Base-by-base conservation (phyloP, 148 eudicot genomes). In the Rhododendron ovatum region DNA sequence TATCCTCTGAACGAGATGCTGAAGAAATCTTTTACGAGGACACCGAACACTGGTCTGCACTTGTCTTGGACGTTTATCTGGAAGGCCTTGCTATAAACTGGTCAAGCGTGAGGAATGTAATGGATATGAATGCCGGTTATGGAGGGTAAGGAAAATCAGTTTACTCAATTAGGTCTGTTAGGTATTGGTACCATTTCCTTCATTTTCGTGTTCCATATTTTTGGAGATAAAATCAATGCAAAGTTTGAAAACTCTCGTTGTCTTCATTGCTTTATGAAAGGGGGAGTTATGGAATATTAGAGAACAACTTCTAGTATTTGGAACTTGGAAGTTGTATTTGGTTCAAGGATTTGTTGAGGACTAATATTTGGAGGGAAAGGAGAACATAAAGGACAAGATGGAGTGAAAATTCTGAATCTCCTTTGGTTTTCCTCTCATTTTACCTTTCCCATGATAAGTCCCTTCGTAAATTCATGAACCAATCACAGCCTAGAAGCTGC, bases 121-220 rank as follows among this genome's bases (percentile, higher is more conserved):
- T 97, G 99, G 99, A 97, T 88, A 95, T 95, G 98, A 97, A 93
- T 87, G 95, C 99, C 83, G 91, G 93, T 89, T 92, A 92, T 88
- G 99, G 99, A 91, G 98, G 99, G 99, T 97, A 87, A 92, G 92
- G 75, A 43, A 51, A 9, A 73, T 82, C 47, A 41, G 65, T 33
- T 30, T 17, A 30, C n/a, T 57, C 76, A 30, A 71, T 71, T 71
- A 30, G 20, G 76, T 71, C 41, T 71, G 76, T 71, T 28, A 10
- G 74, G 74, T 26, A 69, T 3, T 69, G 75, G 35, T 28, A 69
- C 30, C 37, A 28, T 69, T 71, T 26, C 74, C 39, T 71, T 26
- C 73, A 65, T 65, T 71, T 71, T 71, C 4, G 20, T 71, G 18
- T 71, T 71, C 41, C 76, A 71, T 71, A 30, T 30, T 71, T 33